Base-by-base conservation (phyloP, 768 basidiomycete species). In the Amanita molliuscula region DNA sequence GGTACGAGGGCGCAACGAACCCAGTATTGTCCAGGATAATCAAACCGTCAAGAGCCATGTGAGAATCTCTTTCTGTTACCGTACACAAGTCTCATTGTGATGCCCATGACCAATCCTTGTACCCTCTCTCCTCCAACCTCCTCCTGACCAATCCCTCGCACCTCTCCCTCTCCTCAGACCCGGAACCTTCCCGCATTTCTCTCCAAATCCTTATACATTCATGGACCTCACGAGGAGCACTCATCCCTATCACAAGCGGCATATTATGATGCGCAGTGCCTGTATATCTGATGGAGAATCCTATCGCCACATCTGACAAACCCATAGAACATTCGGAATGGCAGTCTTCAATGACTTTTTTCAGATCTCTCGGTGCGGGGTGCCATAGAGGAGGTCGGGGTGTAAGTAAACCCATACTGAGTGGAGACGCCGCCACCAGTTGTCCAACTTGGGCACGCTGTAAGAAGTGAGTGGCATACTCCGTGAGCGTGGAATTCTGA, bases 371-470 rank as follows among this genome's bases (percentile, higher is more conserved):
- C 16, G 88, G 75, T 5, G 88, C 87, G 13, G 89, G 88, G 59
- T 92, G 88, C 90, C 89, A 93, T 2, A 62, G 10, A 1, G 84
- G 84, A 2, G 75, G 71, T 0, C 60, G 61, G 2, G 66, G 55
- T 0, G 80, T 79, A 29, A 94, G 73, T 3, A 93, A 75, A 0
- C 83, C 84, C 90, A 93, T 93, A 60, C 77, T 82, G 47, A 94
- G 71, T 6, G 91, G 91, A 2, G 89, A 90, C 1, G 91, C 91
- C 2, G 82, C 70, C 45, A 91, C 47, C 25, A 94, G 69, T 49
- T 88, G 84, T 49, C 64, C 61, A 38, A 94, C 75, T 44, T 76
- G 67, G 0, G 88, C 88, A 20, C 84, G 81, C 16, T 66, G 61
- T 54, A 70, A 68, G 48, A 92, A 74, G 35, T 75, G 73, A 9